Conservation (phyloP, 2,329 filamentous ascomycete genomes). For the Diplodia sapinea region DNA sequence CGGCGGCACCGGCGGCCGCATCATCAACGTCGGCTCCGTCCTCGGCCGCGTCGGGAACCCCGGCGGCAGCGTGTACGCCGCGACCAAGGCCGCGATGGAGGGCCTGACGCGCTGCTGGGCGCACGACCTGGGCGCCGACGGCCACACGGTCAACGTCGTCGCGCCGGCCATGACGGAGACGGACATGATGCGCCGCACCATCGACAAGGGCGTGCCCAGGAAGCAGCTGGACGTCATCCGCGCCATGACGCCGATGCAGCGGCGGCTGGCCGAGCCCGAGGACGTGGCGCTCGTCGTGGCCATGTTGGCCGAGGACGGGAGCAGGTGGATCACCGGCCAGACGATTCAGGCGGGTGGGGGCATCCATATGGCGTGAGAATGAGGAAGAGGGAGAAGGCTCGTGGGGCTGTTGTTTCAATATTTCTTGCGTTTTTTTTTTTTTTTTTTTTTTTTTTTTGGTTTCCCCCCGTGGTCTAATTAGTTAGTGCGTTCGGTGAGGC, state of each 20-base stretch:
- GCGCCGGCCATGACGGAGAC: constrained; percentile 65
- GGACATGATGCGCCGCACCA: constrained; percentile 57
- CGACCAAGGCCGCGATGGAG: constrained; percentile 83
- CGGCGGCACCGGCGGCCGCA: constrained; percentile 71
- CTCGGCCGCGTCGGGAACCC: constrained; percentile 84
- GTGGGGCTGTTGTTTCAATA: too few species aligned
- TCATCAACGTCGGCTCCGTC: constrained; percentile 94
- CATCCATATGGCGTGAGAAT: constrained; percentile 40
- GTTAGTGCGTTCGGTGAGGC: too few species aligned
- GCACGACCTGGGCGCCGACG: constrained; percentile 60
- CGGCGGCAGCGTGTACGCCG: constrained; percentile 89
- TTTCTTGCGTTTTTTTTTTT: too few species aligned
- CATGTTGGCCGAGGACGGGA: constrained; percentile 58
- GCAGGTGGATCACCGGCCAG: constrained; percentile 56
- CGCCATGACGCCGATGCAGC: constrained; percentile 56
- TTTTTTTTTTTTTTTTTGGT: too few species aligned
- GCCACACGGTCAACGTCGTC: constrained; percentile 67
- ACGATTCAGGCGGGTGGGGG: constrained; percentile 62
- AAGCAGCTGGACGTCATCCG: constrained; percentile 56
- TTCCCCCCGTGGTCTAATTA: too few species aligned
- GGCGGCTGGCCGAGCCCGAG: constrained; percentile 59
- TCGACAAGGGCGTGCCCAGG: constrained; percentile 50
- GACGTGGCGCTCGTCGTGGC: constrained; percentile 64
- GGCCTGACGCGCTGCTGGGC: constrained; percentile 65
- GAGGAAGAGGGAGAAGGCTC: not conserved